These are phyloP conservation scores for Phytopythium ostracodes DNA, from an alignment of 352 stramenopile species.

Conservation along the genomic window DNA sequence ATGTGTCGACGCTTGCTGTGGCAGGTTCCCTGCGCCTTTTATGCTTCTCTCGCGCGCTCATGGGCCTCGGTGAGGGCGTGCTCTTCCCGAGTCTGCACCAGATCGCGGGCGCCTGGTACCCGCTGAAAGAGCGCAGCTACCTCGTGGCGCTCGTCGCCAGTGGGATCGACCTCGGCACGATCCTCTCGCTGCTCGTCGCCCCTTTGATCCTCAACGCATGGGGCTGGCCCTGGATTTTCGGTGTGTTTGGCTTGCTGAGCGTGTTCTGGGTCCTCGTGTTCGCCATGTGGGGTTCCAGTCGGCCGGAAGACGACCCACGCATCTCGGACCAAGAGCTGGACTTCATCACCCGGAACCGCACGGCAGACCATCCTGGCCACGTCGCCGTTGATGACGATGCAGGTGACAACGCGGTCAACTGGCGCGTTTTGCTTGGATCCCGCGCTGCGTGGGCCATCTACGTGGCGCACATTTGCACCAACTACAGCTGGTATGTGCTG, in stretches of 20 bases:
- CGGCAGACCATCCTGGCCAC: conserved; percentile 28
- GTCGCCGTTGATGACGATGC: conserved; percentile 21
- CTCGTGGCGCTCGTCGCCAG: conserved; percentile 77
- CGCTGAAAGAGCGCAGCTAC: conserved; percentile 70
- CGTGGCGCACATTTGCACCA: conserved; percentile 80
- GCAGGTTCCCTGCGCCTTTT: conserved; percentile 51
- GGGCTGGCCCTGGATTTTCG: conserved; percentile 74
- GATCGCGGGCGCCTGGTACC: conserved; percentile 78
- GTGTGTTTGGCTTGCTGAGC: conserved; percentile 70
- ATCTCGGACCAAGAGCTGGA: conserved; percentile 54
- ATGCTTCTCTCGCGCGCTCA: conserved; percentile 68
- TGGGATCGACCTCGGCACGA: conserved; percentile 77
- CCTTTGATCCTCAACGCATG: conserved; percentile 52
- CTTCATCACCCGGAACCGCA: conserved; percentile 70
- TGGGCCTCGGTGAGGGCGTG: conserved; percentile 83
- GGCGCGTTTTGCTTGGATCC: conserved; percentile 57
- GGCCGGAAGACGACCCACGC: conserved; percentile 51
- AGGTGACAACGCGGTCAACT: conserved; percentile 52
- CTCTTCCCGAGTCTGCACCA: conserved; percentile 87
- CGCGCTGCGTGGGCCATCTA: conserved; percentile 80
- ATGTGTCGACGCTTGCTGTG: conserved; percentile 68
- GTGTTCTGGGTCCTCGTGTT: conserved; percentile 72
- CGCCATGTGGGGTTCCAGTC: conserved; percentile 48
- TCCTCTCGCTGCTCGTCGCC: conserved; percentile 70
- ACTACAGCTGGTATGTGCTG: conserved; percentile 87